Conservation (phyloP, 2,329 filamentous ascomycete genomes). For the Tolypocladium sp. region DNA sequence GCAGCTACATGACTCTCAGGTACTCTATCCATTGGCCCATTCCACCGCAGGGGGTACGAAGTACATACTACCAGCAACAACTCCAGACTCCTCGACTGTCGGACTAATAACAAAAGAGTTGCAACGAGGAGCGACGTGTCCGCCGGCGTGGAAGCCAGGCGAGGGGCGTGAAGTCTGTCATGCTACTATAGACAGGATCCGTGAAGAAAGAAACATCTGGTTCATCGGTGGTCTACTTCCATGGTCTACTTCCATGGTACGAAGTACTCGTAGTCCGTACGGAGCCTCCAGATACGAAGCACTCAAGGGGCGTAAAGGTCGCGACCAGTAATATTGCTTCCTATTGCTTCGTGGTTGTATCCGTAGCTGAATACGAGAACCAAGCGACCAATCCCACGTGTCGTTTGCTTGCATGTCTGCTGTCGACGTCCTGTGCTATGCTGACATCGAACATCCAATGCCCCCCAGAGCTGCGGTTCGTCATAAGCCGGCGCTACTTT, state of each 20-base stretch:
- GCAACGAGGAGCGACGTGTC: not conserved
- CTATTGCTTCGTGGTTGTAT: too few species aligned
- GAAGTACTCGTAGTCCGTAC: too few species aligned
- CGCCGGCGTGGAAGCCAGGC: not conserved
- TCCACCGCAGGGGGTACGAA: not conserved
- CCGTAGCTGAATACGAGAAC: not conserved
- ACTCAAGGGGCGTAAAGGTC: not conserved
- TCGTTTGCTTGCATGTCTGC: too few species aligned
- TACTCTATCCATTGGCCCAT: not conserved
- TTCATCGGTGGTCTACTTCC: too few species aligned
- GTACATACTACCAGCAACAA: too few species aligned
- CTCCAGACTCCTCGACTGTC: too few species aligned
- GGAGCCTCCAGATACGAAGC: not conserved
- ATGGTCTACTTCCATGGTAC: too few species aligned
- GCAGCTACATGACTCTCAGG: not conserved
- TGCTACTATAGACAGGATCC: too few species aligned
- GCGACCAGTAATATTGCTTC: too few species aligned
- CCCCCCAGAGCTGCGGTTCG: not conserved
- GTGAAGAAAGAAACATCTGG: too few species aligned
- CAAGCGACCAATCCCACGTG: not conserved
- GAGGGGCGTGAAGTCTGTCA: not conserved
- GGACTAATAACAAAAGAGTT: too few species aligned
- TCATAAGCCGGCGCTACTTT: not conserved
- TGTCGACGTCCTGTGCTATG: not conserved
- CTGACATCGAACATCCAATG: not conserved